These are phyloP conservation scores for Trichoderma sp. DNA, from an alignment of 2,329 filamentous ascomycete species.

Conservation along the genomic window DNA sequence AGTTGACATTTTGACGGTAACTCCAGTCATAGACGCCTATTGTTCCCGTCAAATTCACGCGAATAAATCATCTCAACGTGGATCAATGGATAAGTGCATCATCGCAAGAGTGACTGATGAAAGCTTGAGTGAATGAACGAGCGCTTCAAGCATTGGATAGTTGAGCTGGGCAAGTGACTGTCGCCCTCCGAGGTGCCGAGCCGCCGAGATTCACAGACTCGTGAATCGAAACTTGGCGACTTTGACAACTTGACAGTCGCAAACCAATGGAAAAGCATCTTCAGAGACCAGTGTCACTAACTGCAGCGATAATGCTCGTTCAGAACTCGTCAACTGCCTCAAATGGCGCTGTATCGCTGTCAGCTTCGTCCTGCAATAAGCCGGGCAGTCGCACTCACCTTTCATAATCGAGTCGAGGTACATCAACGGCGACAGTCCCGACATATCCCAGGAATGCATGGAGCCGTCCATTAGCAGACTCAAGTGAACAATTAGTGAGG, in stretches of 20 bases:
- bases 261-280: background rate
- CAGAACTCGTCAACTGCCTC: constrained; percentile 2
- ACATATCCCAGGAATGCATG: constrained; percentile 14
- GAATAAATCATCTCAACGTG: too few species aligned
- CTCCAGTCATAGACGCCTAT: too few species aligned
- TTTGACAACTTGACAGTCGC: background rate
- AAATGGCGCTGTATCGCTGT: background rate
- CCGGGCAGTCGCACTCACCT: background rate
- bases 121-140: background rate
- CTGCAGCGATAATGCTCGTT: background rate
- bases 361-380: background rate
- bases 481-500: too few species aligned
- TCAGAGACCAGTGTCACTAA: background rate
- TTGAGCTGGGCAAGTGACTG: background rate
- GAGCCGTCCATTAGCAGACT: background rate
- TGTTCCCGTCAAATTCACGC: too few species aligned
- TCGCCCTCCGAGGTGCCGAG: background rate
- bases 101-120: too few species aligned
- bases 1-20: too few species aligned
- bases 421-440: constrained; percentile 13
- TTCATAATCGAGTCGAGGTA: constrained; percentile 26
- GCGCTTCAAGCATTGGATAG: too few species aligned
- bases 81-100: too few species aligned
- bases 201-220: background rate
- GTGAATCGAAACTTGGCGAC: too few species aligned